Evolutionary conservation across 2,329 filamentous ascomycete species (phyloP).

Genomic region (Aspergillus uvarum): DNA sequence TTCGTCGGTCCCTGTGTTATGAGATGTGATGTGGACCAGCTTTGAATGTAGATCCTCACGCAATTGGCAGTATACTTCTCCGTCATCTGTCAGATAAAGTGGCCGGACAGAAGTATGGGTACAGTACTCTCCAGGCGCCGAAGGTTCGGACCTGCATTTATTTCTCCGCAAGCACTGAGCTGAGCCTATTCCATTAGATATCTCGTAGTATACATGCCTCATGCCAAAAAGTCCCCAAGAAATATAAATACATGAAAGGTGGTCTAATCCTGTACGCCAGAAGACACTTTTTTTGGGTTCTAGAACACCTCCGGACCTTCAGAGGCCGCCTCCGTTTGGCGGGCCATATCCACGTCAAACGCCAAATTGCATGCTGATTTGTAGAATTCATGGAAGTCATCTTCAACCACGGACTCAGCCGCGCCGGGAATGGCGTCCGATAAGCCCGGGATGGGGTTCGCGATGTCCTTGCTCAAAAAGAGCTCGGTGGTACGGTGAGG

Average conservation of each 20-base stretch:
- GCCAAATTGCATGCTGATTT: constrained; percentile 33
- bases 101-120: too few species aligned
- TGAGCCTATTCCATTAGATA: not conserved
- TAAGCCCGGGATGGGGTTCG: not conserved
- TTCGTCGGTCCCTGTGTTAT: not conserved
- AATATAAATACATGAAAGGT: constrained; percentile 5
- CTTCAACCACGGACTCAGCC: not conserved
- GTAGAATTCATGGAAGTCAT: not conserved
- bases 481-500: constrained; percentile 32
- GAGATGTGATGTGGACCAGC: too few species aligned
- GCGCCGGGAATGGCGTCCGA: not conserved
- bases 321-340: not conserved
- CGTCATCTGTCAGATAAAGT: too few species aligned
- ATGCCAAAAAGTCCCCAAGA: not conserved
- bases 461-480: constrained; percentile 30
- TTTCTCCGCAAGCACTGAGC: not conserved
- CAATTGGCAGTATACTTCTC: too few species aligned
- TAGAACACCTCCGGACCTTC: constrained; percentile 2
- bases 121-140: too few species aligned
- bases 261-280: not conserved
- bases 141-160: not conserved
- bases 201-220: constrained; percentile 6
- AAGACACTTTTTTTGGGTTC: constrained; percentile 7
- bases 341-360: constrained; percentile 33
- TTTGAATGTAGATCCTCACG: too few species aligned